Percentiles rank a stretch among this genome's conserved stretches.
phyloP scores from a whole-genome alignment of 202 grass and related monocot genomes.

The Carex arenaria region DNA sequence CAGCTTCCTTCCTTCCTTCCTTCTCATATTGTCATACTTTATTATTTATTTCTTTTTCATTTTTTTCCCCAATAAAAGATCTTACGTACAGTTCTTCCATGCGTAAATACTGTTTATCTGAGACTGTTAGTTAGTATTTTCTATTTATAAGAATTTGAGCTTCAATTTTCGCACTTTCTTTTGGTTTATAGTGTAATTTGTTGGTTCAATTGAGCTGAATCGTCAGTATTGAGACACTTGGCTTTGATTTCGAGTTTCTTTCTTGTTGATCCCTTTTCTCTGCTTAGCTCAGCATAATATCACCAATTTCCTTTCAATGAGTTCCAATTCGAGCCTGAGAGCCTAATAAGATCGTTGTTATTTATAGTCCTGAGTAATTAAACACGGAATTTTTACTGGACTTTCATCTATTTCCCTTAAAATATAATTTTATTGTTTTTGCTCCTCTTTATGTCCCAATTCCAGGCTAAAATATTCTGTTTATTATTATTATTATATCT shows the following conservation, averaged over 20 bases:
- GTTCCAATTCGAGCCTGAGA: background rate
- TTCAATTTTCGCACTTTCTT: slow-evolving; percentile 7
- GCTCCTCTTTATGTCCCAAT: background rate
- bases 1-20: background rate
- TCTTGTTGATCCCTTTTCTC: slow-evolving; percentile 7
- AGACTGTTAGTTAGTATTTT: slow-evolving; percentile 34
- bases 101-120: background rate
- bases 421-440: background rate
- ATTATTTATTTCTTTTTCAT: slow-evolving; percentile 16
- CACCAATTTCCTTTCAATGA: background rate
- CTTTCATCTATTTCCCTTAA: background rate
- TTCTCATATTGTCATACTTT: background rate
- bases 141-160: slow-evolving; percentile 15
- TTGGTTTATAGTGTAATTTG: background rate
- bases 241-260: background rate
- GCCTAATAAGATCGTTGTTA: background rate
- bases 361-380: background rate
- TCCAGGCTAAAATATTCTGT: background rate
- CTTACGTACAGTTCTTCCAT: slow-evolving; percentile 20
- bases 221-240: background rate
- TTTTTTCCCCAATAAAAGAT: slow-evolving; percentile 51
- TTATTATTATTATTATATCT: background rate
- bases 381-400: background rate
- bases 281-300: background rate
- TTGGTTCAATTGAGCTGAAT: background rate